Percentiles rank a stretch among this genome's conserved stretches.
These are phyloP conservation scores for Chimonanthus praecox DNA, from an alignment of 164 flowering plant species.

Conservation along the genomic window DNA sequence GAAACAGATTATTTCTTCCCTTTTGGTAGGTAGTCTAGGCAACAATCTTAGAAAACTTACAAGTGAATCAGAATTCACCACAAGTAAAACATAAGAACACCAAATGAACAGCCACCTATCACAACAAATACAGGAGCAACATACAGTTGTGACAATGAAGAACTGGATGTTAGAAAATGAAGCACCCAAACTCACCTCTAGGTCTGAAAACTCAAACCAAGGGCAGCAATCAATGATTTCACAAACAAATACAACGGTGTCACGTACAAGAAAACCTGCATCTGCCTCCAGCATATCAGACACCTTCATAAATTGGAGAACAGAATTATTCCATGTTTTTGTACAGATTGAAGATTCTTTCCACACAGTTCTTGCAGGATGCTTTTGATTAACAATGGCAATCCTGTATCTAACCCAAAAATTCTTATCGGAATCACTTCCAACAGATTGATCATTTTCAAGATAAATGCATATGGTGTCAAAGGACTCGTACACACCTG, in stretches of 20 bases:
- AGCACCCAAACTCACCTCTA: conserved; percentile 60
- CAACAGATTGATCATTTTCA: conserved; percentile 94
- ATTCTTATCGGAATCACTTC: conserved; percentile 87
- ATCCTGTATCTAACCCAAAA: conserved; percentile 96
- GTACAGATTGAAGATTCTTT: conserved; percentile 98
- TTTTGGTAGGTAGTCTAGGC: too few species aligned
- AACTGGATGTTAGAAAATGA: neutral
- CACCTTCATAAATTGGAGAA: conserved; percentile 98
- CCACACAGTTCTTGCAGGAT: conserved; percentile 86
- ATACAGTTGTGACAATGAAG: too few species aligned
- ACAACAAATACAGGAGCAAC: too few species aligned
- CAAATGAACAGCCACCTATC: too few species aligned
- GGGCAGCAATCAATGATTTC: conserved; percentile 99
- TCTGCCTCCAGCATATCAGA: conserved; percentile 98
- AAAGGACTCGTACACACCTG: conserved; percentile 93
- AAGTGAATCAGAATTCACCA: too few species aligned
- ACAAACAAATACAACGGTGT: conserved; percentile 93
- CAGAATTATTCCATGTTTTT: conserved; percentile 99
- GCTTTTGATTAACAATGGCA: conserved; percentile 91
- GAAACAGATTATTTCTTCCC: too few species aligned
- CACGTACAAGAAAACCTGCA: conserved; percentile 95
- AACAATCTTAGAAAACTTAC: too few species aligned
- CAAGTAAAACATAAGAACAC: too few species aligned
- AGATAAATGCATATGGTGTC: conserved; percentile 95
- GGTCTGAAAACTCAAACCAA: conserved; percentile 96